phyloP scores from a whole-genome alignment of 2,329 filamentous ascomycete genomes.

The Hypoxylon rubiginosum region DNA sequence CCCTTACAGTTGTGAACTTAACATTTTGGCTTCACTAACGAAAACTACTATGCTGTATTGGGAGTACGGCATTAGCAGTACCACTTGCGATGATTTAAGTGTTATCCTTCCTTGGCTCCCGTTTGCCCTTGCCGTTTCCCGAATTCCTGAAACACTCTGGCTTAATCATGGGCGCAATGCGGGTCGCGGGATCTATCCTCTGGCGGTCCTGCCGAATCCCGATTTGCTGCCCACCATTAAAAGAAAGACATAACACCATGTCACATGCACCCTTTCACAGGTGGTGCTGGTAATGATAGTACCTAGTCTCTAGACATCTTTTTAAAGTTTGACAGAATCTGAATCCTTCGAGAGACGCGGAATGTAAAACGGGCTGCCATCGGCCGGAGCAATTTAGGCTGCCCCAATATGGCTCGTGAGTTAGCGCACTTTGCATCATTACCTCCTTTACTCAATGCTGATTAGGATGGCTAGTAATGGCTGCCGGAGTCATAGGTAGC shows the following conservation, averaged over 20 bases:
- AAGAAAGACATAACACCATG: neutral
- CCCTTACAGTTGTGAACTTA: no score
- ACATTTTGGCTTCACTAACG: neutral
- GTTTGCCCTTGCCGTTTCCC: no score
- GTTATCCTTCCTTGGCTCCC: neutral
- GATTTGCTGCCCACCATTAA: neutral
- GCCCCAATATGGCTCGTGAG: slow-evolving; percentile 34
- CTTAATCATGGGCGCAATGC: neutral
- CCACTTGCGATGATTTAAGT: neutral
- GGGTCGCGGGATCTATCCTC: neutral
- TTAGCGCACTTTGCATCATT: neutral
- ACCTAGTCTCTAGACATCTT: neutral
- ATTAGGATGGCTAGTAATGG: slow-evolving; percentile 27
- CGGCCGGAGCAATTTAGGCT: neutral
- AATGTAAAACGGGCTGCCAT: neutral
- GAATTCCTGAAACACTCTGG: neutral
- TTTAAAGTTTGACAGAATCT: neutral
- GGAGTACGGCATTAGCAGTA: neutral
- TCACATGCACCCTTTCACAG: neutral
- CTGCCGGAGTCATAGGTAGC: slow-evolving; percentile 45
- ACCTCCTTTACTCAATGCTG: neutral
- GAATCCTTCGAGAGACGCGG: neutral
- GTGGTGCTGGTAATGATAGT: neutral
- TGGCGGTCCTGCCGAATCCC: neutral
- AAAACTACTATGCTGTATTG: neutral